Percentiles rank a stretch among this genome's conserved stretches.
phyloP scores from a whole-genome alignment of 352 stramenopile genomes.

The Phytophthora sp. region DNA sequence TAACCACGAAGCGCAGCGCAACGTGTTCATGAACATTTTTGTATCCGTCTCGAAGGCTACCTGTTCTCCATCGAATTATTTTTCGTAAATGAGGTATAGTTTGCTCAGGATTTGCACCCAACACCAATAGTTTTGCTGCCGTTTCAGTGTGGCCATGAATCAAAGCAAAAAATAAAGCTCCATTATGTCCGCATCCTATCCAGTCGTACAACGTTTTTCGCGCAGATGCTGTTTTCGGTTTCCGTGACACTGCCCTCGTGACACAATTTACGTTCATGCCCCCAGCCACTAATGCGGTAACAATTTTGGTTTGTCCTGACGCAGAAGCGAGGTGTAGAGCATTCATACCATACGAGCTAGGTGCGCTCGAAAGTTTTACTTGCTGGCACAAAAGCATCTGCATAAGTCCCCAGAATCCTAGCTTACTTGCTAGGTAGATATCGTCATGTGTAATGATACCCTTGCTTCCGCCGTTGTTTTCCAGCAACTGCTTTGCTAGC shows the following conservation, averaged over 20 bases:
- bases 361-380: constrained; percentile 44
- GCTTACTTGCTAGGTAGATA: constrained; percentile 46
- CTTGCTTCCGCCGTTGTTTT: constrained; percentile 38
- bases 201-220: constrained; percentile 20
- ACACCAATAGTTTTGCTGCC: constrained; percentile 57
- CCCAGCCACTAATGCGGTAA: constrained; percentile 48
- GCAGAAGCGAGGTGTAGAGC: constrained; percentile 54
- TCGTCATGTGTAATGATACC: constrained; percentile 58
- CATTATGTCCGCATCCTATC: constrained; percentile 27
- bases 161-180: constrained; percentile 59
- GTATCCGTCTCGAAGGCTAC: not conserved
- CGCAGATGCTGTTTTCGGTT: not conserved
- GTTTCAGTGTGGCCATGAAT: constrained; percentile 60
- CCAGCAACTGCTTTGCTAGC: constrained; percentile 41
- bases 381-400: constrained; percentile 56
- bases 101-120: constrained; percentile 55
- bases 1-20: constrained; percentile 29
- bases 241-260: constrained; percentile 1
- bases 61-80: constrained; percentile 5
- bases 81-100: constrained; percentile 43
- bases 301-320: constrained; percentile 49
- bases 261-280: constrained; percentile 69
- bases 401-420: constrained; percentile 60
- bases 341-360: constrained; percentile 47
- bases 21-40: constrained; percentile 5